A percentile compares a stretch with the other conserved stretches of the same genome.
Conservation (phyloP, 2,329 filamentous ascomycete genomes). For the Orbilia oligospora region DNA sequence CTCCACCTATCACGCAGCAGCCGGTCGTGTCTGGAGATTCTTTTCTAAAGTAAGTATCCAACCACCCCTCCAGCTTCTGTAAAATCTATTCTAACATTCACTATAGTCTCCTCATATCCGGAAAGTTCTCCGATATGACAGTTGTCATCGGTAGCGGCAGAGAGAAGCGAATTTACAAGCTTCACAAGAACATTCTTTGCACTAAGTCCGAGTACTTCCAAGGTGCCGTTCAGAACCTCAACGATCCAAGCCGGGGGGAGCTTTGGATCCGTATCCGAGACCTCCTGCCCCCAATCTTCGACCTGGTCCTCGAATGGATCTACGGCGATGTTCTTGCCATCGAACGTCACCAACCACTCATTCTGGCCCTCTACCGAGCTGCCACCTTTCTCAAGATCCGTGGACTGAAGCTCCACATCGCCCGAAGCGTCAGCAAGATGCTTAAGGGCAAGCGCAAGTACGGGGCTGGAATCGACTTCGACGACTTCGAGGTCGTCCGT, state of each 20-base stretch:
- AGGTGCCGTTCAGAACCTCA: conserved; percentile 5
- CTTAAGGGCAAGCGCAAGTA: conserved; percentile 43
- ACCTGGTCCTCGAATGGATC: conserved; percentile 49
- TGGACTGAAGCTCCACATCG: conserved; percentile 32
- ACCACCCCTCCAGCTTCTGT: background rate
- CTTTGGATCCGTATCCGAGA: conserved; percentile 12
- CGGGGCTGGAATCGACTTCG: conserved; percentile 37
- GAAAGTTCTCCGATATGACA: conserved; percentile 35
- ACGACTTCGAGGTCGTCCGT: conserved; percentile 48
- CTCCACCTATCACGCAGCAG: conserved; percentile 1
- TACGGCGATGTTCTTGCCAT: conserved; percentile 46
- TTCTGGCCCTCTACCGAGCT: conserved; percentile 43
- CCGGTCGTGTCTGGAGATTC: conserved; percentile 26
- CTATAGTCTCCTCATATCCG: conserved; percentile 18
- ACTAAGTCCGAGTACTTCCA: conserved; percentile 47
- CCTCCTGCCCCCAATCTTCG: conserved; percentile 50
- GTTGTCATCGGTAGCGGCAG: conserved; percentile 32
- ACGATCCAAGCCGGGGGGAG: background rate
- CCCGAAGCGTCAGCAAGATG: conserved; percentile 38
- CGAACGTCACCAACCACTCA: conserved; percentile 44
- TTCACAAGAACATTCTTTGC: conserved; percentile 48
- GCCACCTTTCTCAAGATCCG: conserved; percentile 40
- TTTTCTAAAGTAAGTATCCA: conserved; percentile 22
- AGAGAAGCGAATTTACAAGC: conserved; percentile 23
- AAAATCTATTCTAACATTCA: background rate